These are phyloP conservation scores for Microbotryum saponariae DNA, from an alignment of 1,284 basidiomycete genomes.

Conservation along the genomic window DNA sequence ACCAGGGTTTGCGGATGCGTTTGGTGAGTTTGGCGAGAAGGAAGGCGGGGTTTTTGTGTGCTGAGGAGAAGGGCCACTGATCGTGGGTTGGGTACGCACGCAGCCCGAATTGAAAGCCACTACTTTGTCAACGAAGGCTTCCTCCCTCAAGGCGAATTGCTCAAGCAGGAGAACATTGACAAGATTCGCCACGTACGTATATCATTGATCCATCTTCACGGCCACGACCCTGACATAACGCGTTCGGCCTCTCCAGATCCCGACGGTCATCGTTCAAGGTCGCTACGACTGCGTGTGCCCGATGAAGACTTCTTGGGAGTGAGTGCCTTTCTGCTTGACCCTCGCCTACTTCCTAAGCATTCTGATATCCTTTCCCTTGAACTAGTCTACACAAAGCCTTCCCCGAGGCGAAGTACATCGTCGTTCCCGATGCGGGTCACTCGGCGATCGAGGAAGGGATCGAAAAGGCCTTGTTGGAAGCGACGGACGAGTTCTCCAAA, in stretches of 20 bases:
- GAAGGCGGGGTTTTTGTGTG: not conserved
- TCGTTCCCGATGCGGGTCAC: constrained; percentile 88
- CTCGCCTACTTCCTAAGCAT: constrained; percentile 28
- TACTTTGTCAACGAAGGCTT: constrained; percentile 74
- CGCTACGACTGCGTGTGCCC: constrained; percentile 47
- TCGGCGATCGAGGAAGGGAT: constrained; percentile 72
- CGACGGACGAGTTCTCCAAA: constrained; percentile 40
- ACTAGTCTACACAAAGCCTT: constrained; percentile 65
- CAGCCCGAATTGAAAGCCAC: constrained; percentile 76
- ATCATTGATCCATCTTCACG: too few species aligned
- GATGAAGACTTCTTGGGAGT: constrained; percentile 41
- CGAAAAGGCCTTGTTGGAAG: constrained; percentile 64
- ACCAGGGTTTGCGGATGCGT: constrained; percentile 59
- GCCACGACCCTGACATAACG: not conserved
- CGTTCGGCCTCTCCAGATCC: constrained; percentile 61
- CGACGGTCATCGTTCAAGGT: constrained; percentile 79
- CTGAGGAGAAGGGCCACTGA: too few species aligned
- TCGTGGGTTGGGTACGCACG: constrained; percentile 35
- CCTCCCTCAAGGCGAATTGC: constrained; percentile 72
- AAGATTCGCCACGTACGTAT: constrained; percentile 54
- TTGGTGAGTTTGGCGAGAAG: constrained; percentile 13
- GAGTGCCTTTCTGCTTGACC: constrained; percentile 27
- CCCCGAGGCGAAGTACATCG: constrained; percentile 54
- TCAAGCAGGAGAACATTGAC: constrained; percentile 73
- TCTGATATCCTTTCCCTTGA: too few species aligned